Base-by-base conservation (phyloP, 257 asterid species). In the Scutellaria minor region DNA sequence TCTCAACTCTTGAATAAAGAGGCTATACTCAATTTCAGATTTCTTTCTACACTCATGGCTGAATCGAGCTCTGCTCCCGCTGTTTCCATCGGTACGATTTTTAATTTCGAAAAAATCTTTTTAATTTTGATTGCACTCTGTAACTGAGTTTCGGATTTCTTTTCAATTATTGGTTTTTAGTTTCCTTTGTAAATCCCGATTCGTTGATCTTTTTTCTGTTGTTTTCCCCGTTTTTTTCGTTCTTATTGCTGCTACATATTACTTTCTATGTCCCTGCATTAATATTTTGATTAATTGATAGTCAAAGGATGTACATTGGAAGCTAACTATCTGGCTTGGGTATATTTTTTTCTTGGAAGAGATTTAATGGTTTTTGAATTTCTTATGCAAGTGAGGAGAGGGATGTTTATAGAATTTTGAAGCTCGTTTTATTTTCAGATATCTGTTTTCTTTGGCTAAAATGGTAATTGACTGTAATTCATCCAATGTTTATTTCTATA, bases 21-120 rank as follows among this genome's bases (percentile, higher is more conserved):
- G 37, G 37, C 37, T 3, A 31, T 31, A 31, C 37, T 31, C 37
- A 31, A 31, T 31, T 53, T 35, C 10, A 56, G 75, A 42, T 13
- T 44, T 31, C 57, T 46, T 60, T 15, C 37, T 14, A 9, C 9
- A 14, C 3, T 35, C 5, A 70, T 45, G 58, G 71, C 70, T 9
- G 72, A 73, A 64, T 65, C 70, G 57, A 73, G 44, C 78, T 66
- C 82, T 51, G 51, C 14, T 55, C 42, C 79, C 9, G 53, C 55
- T 60, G 46, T 31, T 52, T 50, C 44, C 60, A 52, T 48, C 70
- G 69, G 76, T 72, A 60, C 7, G 72, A 14, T 10, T 51, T 13
- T 6, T 4, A 9, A 20, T 14, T 2, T n/a, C 40, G 0, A 31
- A 27, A 3, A 2, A 31, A 0, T 64, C 14, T 24, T 66, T 35